Evolutionary conservation across 495 filamentous ascomycete species (phyloP).

Genomic region (Hyaloscypha hepaticicola): DNA sequence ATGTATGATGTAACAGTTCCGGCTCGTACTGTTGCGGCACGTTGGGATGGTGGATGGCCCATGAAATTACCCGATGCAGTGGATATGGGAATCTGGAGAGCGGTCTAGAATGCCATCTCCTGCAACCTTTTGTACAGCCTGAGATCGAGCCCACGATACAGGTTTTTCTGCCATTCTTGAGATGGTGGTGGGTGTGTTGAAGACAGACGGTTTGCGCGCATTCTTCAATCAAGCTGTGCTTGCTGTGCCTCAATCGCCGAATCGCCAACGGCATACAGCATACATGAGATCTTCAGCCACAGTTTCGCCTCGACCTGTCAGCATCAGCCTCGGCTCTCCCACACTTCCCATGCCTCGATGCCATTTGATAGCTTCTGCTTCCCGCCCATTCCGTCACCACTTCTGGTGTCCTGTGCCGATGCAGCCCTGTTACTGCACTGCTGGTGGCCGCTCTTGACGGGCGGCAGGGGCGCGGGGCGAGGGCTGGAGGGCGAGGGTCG

Average conservation of each 20-base stretch:
- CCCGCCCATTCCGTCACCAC: background rate
- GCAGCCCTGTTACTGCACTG: too few species aligned
- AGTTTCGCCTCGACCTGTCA: background rate
- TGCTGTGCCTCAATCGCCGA: background rate
- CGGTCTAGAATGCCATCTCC: background rate
- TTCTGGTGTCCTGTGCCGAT: background rate
- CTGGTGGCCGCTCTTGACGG: too few species aligned
- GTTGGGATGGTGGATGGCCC: background rate
- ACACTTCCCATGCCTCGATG: background rate
- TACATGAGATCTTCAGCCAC: background rate
- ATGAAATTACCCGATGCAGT: background rate
- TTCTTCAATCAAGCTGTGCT: background rate
- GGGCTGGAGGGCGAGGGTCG: too few species aligned
- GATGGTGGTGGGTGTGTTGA: background rate
- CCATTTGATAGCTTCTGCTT: background rate
- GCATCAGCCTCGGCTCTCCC: slow-evolving; percentile 1
- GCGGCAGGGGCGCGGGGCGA: too few species aligned
- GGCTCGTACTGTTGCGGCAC: too few species aligned
- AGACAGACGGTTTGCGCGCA: too few species aligned
- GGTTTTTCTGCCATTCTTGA: background rate
- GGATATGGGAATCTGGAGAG: background rate
- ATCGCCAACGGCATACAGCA: background rate
- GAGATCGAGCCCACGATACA: background rate
- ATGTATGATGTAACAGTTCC: too few species aligned
- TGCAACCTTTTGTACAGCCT: background rate